These are phyloP conservation scores for Rhytidhysteron rufulum DNA, from an alignment of 2,329 filamentous ascomycete species.

Conservation along the genomic window DNA sequence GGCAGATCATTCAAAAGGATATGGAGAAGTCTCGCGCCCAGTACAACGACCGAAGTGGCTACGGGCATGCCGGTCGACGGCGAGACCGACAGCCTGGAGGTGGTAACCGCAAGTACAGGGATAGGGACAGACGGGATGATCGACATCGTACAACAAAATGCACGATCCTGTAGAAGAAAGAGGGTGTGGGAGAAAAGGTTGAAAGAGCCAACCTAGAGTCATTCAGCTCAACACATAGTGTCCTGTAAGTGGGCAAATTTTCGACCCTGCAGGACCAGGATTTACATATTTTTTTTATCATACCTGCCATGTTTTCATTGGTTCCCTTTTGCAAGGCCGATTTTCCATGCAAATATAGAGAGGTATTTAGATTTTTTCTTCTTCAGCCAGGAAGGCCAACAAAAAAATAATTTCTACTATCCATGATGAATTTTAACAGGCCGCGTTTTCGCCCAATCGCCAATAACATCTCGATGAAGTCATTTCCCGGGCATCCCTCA, in stretches of 20 bases:
- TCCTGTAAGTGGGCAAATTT: conserved; percentile 2
- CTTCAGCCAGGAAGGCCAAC: too few species aligned
- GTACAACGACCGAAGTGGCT: conserved; percentile 3
- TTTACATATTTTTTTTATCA: conserved; percentile 4
- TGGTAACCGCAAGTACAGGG: neutral
- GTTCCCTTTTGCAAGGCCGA: conserved; percentile 1
- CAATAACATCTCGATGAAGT: too few species aligned
- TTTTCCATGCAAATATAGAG: too few species aligned
- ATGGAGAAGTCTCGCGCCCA: conserved; percentile 38
- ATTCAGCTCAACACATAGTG: neutral
- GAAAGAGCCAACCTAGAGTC: too few species aligned
- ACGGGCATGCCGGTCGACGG: neutral
- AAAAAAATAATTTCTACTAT: conserved; percentile 9
- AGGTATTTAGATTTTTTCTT: conserved; percentile 13
- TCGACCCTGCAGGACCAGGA: conserved; percentile 11
- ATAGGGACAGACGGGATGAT: conserved; percentile 1
- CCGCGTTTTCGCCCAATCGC: too few species aligned
- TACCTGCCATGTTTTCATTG: conserved; percentile 6
- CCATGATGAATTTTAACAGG: too few species aligned
- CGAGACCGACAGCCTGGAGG: conserved; percentile 1
- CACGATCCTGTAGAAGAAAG: conserved; percentile 16
- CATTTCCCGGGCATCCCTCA: too few species aligned
- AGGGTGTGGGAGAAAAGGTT: too few species aligned
- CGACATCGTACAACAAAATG: conserved; percentile 5
- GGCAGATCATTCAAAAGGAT: conserved; percentile 76